Base-by-base conservation (phyloP, 192 early-diverging fungal species). In the Dissophora globulifera region DNA sequence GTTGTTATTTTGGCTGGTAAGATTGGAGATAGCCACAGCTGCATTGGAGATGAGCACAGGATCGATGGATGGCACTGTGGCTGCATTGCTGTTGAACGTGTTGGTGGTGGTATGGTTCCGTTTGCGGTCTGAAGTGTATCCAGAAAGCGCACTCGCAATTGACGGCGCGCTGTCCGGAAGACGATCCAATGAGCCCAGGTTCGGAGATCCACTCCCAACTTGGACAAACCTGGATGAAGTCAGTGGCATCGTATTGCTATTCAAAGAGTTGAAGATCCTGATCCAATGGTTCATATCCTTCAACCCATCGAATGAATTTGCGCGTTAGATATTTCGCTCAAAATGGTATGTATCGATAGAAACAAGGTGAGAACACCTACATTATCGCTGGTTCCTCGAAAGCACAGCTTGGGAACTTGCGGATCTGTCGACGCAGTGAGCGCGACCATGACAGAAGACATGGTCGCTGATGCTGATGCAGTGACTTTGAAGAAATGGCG, bases 221-320 rank as follows among this genome's bases (percentile, higher is more conserved):
- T 55, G 43, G n/a, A 22, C 29, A 40, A 47, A 26, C 25, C 48
- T 22, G 5, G 62, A 62, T 0, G 62, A 66, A 2, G 35, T 53
- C 17, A 60, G 16, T 1, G 56, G 62, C 4, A 49, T 49, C 9
- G 30, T 22, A 9, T 38, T 40, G 27, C 25, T 62, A 31, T 75
- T 65, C 19, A 76, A 64, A 1, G 72, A 66, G 42, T 60, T 59
- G 49, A 76, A 67, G 30, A 76, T 76, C 33, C 72, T 46, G 10
- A 45, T 67, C 72, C 72, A 76, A 47, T 76, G 72, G 38, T 41
- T 66, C 10, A 76, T 42, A 20, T 76, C 63, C 72, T 76, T n/a
- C n/a, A 45, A 17, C 16, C 4, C 10, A 12, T 10, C 19, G 22
- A 10, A 19, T 19, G 29, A 29, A 49, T 23, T 35, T 31, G 16